Evolutionary conservation across 2,329 filamentous ascomycete species (phyloP), one percentile per base, ranked within the genome.

Genomic region (Huntiella moniliformis): DNA sequence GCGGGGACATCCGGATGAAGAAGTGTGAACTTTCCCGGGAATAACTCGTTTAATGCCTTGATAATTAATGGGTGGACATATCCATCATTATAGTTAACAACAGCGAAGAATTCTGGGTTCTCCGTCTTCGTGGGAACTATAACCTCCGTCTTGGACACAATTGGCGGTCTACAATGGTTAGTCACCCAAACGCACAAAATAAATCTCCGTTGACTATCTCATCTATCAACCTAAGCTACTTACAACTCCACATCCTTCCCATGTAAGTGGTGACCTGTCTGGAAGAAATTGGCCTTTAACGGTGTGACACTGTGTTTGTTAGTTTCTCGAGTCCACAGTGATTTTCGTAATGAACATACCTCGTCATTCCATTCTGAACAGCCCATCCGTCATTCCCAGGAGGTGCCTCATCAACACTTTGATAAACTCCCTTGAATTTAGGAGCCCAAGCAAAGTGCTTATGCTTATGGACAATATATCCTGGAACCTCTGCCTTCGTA

Each of bases 391-490:
- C 91, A 57, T 85, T 92, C 3, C 86, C 86, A 3, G 83, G 82
- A 31, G 68, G 67, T 35, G 79, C 77, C 52, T 80, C 73, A 54
- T 86, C 76, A n/a, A 95, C 86, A 53, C 82, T 87, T 57, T 81
- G 74, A 60, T 85, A 85, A 2, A 96, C 85, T 60, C 93, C 87
- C 32, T 74, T 70, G 61, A 96, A 91, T 52, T 74, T 75, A 2
- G 88, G 91, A 41, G 82, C 77, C 91, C 91, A 96, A 63, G 88
- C 92, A 68, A 95, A 96, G 61, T 92, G 82, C 59, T 82, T 84
- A 61, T 93, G 84, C 47, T 67, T 71, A 58, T 85, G 78, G 28
- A 70, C 64, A 39, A 28, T 5, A 17, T 12, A 5, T 10, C 18
- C 38, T 4, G 2, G 3, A 39, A 5, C 15, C 4, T 6, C 38